Evolutionary conservation across 2,329 filamentous ascomycete species (phyloP), one percentile per base, ranked within the genome.

Genomic region (Pseudogymnoascus sp.): DNA sequence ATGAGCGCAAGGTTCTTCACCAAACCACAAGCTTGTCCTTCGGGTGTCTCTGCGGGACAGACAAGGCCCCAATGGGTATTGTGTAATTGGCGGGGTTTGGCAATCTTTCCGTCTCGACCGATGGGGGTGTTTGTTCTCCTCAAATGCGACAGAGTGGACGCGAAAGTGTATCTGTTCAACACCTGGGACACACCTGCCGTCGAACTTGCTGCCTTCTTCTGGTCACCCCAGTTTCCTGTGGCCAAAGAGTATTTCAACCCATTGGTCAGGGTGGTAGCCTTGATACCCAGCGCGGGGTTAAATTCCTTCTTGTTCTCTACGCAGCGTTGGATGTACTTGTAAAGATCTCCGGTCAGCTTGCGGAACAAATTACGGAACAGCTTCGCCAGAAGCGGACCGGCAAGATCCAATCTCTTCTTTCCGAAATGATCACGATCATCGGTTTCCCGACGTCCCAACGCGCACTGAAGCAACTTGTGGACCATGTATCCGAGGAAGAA

Each of bases 401-500:
- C 93, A 71, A 99, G 83, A 79, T 99, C 95, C 64, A 99, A 82
- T 69, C 95, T 89, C 83, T 99, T 99, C 83, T 97, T 97, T 72
- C 95, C 95, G 73, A 99, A 97, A 76, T 99, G 96, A 80, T 99
- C 95, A 80, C 95, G 90, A 73, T 99, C 95, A 72, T 99, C 95
- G 26, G 92, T 91, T 74, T 97, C 95, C 67, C 92, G 89, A 66
- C 95, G 88, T 61, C 95, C 96, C 59, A 99, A 83, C 63, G 93
- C 91, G 74, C 93, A 96, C 76, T 97, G 93, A 23, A 97, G 82
- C 70, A 99, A 83, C 74, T 95, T 90, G 77, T 99, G 93, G 57
- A 97, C 91, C 93, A 99, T 99, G 78, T 99, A 99, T 21, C 96
- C 95, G 60, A 99, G 80, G 82, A 97, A 99, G 78, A 96, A 99